Conservation (phyloP, 139 green algal species). For the Picochlorum sp. region DNA sequence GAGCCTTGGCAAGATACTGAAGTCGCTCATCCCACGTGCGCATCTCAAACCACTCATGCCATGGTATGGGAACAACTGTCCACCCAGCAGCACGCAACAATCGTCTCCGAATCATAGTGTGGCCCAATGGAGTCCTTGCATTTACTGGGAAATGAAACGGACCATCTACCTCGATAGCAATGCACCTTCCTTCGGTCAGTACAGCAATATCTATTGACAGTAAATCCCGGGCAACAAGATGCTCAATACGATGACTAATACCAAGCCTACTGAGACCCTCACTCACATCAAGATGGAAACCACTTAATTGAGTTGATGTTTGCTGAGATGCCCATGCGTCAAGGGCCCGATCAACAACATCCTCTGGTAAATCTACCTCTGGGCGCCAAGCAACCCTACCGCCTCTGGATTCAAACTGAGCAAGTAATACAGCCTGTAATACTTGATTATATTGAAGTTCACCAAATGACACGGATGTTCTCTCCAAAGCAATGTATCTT, state of each 20-base stretch:
- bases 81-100: conserved; percentile 34
- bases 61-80: conserved; percentile 40
- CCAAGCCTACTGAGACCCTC: conserved; percentile 24
- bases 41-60: conserved; percentile 22
- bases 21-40: conserved; percentile 7
- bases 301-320: conserved; percentile 21
- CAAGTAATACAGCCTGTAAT: conserved; percentile 17
- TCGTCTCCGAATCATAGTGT: conserved; percentile 37
- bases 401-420: conserved; percentile 13
- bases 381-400: conserved; percentile 12
- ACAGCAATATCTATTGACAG: conserved; percentile 45
- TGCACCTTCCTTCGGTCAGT: conserved; percentile 5
- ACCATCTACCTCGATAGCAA: conserved; percentile 46
- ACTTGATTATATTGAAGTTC: conserved; percentile 35
- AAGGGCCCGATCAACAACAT: conserved; percentile 23
- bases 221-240: conserved; percentile 25
- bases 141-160: conserved; percentile 49
- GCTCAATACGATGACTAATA: conserved; percentile 36
- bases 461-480: neutral
- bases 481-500: conserved; percentile 19
- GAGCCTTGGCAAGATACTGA: conserved; percentile 6
- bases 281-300: conserved; percentile 40
- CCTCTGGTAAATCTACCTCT: conserved; percentile 29
- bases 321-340: conserved; percentile 18
- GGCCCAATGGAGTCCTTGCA: conserved; percentile 31